Evolutionary conservation across 2,329 filamentous ascomycete species (phyloP).

Genomic region (Berkeleyomyces rouxiae): DNA sequence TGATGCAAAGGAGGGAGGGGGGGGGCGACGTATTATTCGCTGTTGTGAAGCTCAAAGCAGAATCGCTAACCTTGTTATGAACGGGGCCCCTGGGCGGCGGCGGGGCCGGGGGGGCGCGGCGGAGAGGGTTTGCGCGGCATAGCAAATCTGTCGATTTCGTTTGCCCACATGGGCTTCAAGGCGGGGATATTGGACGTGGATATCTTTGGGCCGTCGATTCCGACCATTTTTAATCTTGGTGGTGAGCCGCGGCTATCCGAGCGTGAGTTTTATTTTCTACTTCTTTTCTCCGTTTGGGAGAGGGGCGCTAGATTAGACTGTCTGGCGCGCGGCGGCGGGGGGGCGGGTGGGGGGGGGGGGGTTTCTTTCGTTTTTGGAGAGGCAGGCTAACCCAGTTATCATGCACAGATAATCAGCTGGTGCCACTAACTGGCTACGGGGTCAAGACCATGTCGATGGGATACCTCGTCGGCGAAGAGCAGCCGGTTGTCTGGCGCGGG

Average conservation of each 20-base stretch:
- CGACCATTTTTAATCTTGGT: conserved; percentile 68
- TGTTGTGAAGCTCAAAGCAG: neutral
- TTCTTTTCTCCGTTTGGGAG: neutral
- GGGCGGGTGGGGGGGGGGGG: too few relatives aligned
- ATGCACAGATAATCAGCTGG: conserved; percentile 53
- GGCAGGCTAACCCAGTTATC: neutral
- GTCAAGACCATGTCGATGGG: conserved; percentile 99
- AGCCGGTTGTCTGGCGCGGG: conserved; percentile 85
- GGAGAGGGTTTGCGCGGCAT: neutral
- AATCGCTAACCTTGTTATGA: too few relatives aligned
- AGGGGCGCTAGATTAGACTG: too few relatives aligned
- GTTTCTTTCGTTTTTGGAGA: too few relatives aligned
- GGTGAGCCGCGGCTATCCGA: conserved; percentile 61
- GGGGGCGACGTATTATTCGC: neutral
- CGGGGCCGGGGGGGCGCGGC: too few relatives aligned
- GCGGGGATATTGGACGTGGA: conserved; percentile 87
- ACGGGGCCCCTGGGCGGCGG: too few relatives aligned
- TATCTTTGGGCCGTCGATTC: conserved; percentile 91
- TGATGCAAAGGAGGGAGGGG: too few relatives aligned
- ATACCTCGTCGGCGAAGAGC: conserved; percentile 64
- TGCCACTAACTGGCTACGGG: conserved; percentile 86
- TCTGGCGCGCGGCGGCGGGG: too few relatives aligned
- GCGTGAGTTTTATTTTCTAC: conserved; percentile 32
- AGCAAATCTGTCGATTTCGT: conserved; percentile 72
- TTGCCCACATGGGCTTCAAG: conserved; percentile 65